phyloP scores from a whole-genome alignment of 2,329 filamentous ascomycete species.

The Fusarium sp. region DNA sequence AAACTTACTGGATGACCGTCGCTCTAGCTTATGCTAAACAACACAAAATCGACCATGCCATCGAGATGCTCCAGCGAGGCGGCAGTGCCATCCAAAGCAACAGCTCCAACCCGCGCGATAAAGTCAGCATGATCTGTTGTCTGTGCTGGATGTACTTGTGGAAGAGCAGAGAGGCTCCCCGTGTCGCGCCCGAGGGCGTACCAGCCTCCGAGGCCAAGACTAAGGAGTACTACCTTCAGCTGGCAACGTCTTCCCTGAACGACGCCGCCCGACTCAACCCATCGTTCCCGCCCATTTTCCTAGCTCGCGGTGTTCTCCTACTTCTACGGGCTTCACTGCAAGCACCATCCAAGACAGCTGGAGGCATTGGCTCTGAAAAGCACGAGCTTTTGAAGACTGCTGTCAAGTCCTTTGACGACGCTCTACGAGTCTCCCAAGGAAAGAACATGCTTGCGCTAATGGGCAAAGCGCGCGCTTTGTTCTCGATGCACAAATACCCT shows the following conservation, averaged over 20 bases:
- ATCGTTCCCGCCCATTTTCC: conserved; percentile 88
- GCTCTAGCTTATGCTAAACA: conserved; percentile 97
- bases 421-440: conserved; percentile 83
- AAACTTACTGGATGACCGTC: conserved; percentile 98
- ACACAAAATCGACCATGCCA: conserved; percentile 87
- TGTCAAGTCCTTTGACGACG: conserved; percentile 94
- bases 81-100: conserved; percentile 77
- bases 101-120: conserved; percentile 81
- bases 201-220: conserved; percentile 81
- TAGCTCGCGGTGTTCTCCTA: conserved; percentile 90
- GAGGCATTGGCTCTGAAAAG: conserved; percentile 77
- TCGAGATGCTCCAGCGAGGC: conserved; percentile 80
- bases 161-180: conserved; percentile 85
- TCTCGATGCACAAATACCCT: conserved; percentile 85
- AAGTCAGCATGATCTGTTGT: conserved; percentile 85
- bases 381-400: conserved; percentile 86
- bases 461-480: conserved; percentile 88
- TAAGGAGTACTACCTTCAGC: conserved; percentile 92
- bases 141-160: conserved; percentile 92
- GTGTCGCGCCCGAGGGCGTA: conserved; percentile 71
- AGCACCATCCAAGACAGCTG: conserved; percentile 76
- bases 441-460: conserved; percentile 93
- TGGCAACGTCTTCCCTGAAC: conserved; percentile 91
- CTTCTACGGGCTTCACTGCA: conserved; percentile 89
- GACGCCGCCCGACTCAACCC: conserved; percentile 96